These are phyloP conservation scores for Cryptosporidium tyzzeri DNA, from an alignment of 169 alveolate genomes.

Conservation along the genomic window DNA sequence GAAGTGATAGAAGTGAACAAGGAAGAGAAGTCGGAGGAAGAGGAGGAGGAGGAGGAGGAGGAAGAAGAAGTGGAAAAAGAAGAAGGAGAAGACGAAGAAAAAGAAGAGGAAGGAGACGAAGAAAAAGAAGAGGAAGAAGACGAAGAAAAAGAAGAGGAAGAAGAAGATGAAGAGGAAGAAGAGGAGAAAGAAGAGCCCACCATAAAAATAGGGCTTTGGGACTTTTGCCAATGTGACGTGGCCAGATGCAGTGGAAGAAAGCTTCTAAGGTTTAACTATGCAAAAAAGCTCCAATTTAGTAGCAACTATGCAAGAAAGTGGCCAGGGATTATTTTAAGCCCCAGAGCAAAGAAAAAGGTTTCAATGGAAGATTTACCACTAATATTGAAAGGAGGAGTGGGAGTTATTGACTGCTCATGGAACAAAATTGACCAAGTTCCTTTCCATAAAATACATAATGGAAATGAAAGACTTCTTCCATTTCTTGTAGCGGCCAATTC, in stretches of 20 bases:
- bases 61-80: too few relatives aligned
- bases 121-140: not conserved
- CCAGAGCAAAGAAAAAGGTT: conserved; percentile 86
- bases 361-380: conserved; percentile 88
- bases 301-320: conserved; percentile 79
- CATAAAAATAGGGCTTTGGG: conserved; percentile 90
- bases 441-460: conserved; percentile 81
- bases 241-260: conserved; percentile 95
- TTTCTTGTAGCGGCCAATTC: conserved; percentile 95
- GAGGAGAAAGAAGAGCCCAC: conserved; percentile 6
- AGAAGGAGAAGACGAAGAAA: not conserved
- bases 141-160: not conserved
- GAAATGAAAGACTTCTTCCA: conserved; percentile 87
- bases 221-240: conserved; percentile 94
- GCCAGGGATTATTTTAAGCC: conserved; percentile 91
- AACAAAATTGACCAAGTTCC: conserved; percentile 88
- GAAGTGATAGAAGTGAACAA: not conserved
- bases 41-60: not conserved
- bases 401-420: conserved; percentile 97
- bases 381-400: conserved; percentile 88
- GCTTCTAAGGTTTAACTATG: conserved; percentile 84
- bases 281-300: conserved; percentile 34
- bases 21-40: too few relatives aligned
- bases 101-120: not conserved
- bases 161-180: not conserved